Evolutionary conservation across 208 protist genomes (phyloP).

Genomic region (Naegleria fowleri): DNA sequence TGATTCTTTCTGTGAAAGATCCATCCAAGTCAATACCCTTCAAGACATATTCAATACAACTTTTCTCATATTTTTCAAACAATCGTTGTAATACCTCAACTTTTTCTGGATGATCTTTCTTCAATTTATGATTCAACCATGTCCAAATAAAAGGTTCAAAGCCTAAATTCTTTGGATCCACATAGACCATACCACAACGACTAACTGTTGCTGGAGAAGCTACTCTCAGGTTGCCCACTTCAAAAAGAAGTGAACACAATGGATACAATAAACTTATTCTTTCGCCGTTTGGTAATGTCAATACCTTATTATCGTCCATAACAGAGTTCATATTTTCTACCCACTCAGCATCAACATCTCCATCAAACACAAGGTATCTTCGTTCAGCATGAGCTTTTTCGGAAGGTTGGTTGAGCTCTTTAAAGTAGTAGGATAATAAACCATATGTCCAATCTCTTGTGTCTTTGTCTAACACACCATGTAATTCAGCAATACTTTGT

Average conservation of each 20-base stretch:
- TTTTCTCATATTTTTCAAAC: constrained; percentile 82
- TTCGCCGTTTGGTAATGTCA: constrained; percentile 97
- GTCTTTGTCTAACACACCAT: constrained; percentile 95
- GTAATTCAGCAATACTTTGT: constrained; percentile 86
- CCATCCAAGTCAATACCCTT: constrained; percentile 74
- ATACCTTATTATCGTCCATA: constrained; percentile 99
- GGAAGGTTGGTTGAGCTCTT: constrained; percentile 82
- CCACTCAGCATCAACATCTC: constrained; percentile 98
- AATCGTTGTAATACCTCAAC: constrained; percentile 60
- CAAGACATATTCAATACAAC: constrained; percentile 79
- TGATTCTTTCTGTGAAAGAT: constrained; percentile 53
- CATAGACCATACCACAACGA: constrained; percentile 97
- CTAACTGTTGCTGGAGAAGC: constrained; percentile 97
- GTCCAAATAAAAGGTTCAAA: constrained; percentile 85
- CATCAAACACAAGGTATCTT: constrained; percentile 96
- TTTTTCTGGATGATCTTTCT: constrained; percentile 75
- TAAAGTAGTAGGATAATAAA: constrained; percentile 97
- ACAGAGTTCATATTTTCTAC: constrained; percentile 99
- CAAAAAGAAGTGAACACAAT: constrained; percentile 91
- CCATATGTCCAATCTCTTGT: constrained; percentile 98
- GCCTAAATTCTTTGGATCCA: constrained; percentile 95
- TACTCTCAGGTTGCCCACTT: constrained; percentile 96
- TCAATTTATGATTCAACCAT: constrained; percentile 72
- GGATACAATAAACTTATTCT: constrained; percentile 85
- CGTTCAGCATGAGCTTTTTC: constrained; percentile 47